Conservation (phyloP, 1,284 basidiomycete species). For the Trichosporon coremiiforme region DNA sequence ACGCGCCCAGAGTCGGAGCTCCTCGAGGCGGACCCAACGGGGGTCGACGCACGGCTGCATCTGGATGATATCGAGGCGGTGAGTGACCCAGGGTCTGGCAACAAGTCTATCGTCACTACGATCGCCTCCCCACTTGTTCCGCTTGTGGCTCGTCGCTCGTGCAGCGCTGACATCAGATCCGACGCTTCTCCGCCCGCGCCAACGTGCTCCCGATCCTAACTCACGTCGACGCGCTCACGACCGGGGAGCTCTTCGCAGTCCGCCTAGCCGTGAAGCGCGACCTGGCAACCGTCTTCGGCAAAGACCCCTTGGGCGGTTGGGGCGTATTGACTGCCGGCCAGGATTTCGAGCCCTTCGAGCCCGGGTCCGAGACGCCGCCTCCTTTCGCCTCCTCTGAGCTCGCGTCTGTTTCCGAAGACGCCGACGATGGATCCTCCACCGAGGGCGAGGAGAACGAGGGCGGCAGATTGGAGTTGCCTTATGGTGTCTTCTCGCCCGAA, state of each 20-base stretch:
- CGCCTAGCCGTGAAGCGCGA: slow-evolving; percentile 38
- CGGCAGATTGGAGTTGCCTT: slow-evolving; percentile 29
- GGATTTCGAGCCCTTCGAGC: slow-evolving; percentile 28
- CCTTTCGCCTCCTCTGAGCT: background rate
- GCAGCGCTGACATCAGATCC: slow-evolving; percentile 38
- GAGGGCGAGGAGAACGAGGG: slow-evolving; percentile 21
- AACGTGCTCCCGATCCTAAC: slow-evolving; percentile 51
- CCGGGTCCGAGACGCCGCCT: slow-evolving; percentile 4
- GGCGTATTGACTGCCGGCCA: slow-evolving; percentile 27
- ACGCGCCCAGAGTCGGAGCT: slow-evolving; percentile 23
- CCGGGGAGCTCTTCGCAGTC: slow-evolving; percentile 37
- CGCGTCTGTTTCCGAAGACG: slow-evolving; percentile 22
- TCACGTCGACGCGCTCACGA: slow-evolving; percentile 45
- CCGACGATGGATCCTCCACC: slow-evolving; percentile 23
- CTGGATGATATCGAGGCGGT: slow-evolving; percentile 34
- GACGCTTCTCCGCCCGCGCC: slow-evolving; percentile 38
- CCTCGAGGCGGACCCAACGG: slow-evolving; percentile 24
- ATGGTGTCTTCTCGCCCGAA: slow-evolving; percentile 37
- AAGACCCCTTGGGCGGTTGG: slow-evolving; percentile 28
- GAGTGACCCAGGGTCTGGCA: background rate
- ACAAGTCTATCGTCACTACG: too few relatives aligned
- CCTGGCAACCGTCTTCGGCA: slow-evolving; percentile 33
- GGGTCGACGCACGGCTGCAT: slow-evolving; percentile 25
- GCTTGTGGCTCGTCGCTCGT: too few relatives aligned
- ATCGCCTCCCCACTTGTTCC: too few relatives aligned